Percentiles rank a stretch among this genome's conserved stretches.
Evolutionary conservation across 2,329 filamentous ascomycete genomes (phyloP).

Genomic region (Scopulariopsis brevicaulis): DNA sequence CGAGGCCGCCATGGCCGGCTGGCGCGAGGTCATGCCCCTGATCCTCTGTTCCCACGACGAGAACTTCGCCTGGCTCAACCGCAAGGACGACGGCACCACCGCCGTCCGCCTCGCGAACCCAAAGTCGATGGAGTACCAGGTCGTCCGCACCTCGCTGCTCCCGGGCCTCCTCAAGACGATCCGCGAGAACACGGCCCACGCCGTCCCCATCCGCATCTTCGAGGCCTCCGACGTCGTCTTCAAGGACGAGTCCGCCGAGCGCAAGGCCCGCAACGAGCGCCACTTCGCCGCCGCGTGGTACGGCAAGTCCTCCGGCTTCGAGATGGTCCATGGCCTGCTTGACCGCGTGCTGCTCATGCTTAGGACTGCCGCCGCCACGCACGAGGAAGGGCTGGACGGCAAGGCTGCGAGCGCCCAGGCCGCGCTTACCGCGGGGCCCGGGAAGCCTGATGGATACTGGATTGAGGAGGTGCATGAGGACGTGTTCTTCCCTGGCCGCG

Average conservation of each 20-base stretch:
- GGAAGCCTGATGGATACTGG: constrained; percentile 70
- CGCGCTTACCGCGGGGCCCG: constrained; percentile 15
- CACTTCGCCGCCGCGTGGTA: constrained; percentile 96
- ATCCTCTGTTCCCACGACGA: constrained; percentile 97
- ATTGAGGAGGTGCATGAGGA: constrained; percentile 85
- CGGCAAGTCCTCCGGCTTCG: constrained; percentile 88
- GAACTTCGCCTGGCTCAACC: constrained; percentile 93
- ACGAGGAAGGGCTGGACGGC: constrained; percentile 54
- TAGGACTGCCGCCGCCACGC: constrained; percentile 65
- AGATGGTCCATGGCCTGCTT: constrained; percentile 86
- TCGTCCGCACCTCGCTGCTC: constrained; percentile 77
- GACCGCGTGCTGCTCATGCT: constrained; percentile 92
- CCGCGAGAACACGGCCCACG: constrained; percentile 82
- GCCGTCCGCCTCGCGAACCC: constrained; percentile 83
- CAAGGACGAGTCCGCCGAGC: constrained; percentile 73
- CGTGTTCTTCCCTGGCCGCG: constrained; percentile 86
- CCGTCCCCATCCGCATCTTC: constrained; percentile 83
- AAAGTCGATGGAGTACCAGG: constrained; percentile 87
- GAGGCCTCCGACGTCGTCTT: constrained; percentile 86
- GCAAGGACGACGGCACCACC: constrained; percentile 72
- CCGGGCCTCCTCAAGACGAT: constrained; percentile 89
- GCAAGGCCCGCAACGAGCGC: constrained; percentile 82
- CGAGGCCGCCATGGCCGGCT: constrained; percentile 88
- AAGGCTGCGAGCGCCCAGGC: constrained; percentile 15
- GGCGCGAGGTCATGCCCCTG: constrained; percentile 91